Base-by-base conservation (phyloP, 2,329 filamentous ascomycete genomes). In the Cercospora sojina region DNA sequence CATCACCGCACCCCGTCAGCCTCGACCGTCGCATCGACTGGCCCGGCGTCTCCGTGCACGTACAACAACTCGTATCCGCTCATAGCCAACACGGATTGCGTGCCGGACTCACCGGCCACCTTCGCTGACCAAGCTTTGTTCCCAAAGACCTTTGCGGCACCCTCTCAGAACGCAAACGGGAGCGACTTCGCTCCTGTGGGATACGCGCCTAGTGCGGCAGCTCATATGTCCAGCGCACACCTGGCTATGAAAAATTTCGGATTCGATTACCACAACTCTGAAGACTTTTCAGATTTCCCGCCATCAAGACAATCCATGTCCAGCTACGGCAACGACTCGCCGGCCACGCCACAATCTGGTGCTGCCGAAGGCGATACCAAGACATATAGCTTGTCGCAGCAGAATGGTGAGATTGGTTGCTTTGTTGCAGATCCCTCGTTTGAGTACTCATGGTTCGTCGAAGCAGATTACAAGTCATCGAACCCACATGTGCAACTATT, bases 401-500 rank as follows among this genome's bases (percentile, higher is more conserved):
- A 62, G 35, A 80, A 80, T 84, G 86, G 86, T 88, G 82, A 87
- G 85, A 81, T 56, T 57, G 53, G 53, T 6, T 8, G 55, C 18
- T 41, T 61, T 31, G 57, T 51, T 51, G 58, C 63, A 9, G 57
- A 59, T 23, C 51, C 61, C 13, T 66, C 87, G 81, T 81, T 86
- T 79, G 81, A 86, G 77, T 88, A 86, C 90, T 93, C 88, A 93
- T 89, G 81, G 76, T 80, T 83, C 77, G 79, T 81, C 75, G 78
- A 82, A 79, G 74, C 83, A 88, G 85, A 87, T 80, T 84, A 77
- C 65, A 72, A 76, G 68, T 32, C 27, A 25, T 38, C 65, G 18
- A 77, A 87, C 70, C 90, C 93, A 27, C 95, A 94, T 79, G 86
- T 96, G 70, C 90, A 93, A 64, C 71, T 79, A 7, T 75, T 74